These are phyloP conservation scores for Plectranthus barbatus DNA, from an alignment of 257 asterid species.

Conservation along the genomic window DNA sequence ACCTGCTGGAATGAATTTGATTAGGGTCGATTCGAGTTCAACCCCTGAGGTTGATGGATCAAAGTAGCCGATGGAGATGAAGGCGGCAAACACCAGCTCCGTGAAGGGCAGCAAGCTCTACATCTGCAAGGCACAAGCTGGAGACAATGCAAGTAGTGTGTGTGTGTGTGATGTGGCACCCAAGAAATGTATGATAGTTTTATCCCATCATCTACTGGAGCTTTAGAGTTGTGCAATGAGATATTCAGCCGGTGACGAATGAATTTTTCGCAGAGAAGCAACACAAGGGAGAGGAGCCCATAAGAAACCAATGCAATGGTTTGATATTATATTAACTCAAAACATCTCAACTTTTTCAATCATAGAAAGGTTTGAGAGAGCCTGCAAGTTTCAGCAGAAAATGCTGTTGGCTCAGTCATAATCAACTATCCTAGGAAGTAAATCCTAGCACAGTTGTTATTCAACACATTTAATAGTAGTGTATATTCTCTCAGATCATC, in stretches of 20 bases:
- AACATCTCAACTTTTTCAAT: not conserved
- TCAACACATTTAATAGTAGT: slow-evolving; percentile 16
- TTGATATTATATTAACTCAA: slow-evolving; percentile 1
- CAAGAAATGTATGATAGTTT: slow-evolving; percentile 6
- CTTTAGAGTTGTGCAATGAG: slow-evolving; percentile 7
- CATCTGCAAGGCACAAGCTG: slow-evolving; percentile 97
- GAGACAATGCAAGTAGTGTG: slow-evolving; percentile 46
- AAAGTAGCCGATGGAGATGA: slow-evolving; percentile 77
- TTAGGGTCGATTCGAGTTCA: slow-evolving; percentile 85
- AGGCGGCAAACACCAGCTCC: slow-evolving; percentile 86
- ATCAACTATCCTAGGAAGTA: slow-evolving; percentile 7
- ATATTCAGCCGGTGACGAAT: not conserved
- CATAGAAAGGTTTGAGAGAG: not conserved
- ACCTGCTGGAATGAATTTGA: not conserved
- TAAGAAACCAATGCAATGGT: not conserved
- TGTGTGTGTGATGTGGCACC: slow-evolving; percentile 15
- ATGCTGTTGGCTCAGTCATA: slow-evolving; percentile 10
- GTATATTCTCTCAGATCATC: slow-evolving; percentile 1
- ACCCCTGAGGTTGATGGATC: slow-evolving; percentile 49
- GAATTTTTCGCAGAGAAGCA: not conserved
- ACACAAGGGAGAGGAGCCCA: not conserved
- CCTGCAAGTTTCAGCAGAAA: slow-evolving; percentile 7
- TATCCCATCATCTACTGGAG: not conserved
- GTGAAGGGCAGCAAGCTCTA: slow-evolving; percentile 71
- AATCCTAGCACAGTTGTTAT: slow-evolving; percentile 17